These are phyloP conservation scores for Chaetomium olivaceum DNA, from an alignment of 2,329 filamentous ascomycete species.

Conservation along the genomic window DNA sequence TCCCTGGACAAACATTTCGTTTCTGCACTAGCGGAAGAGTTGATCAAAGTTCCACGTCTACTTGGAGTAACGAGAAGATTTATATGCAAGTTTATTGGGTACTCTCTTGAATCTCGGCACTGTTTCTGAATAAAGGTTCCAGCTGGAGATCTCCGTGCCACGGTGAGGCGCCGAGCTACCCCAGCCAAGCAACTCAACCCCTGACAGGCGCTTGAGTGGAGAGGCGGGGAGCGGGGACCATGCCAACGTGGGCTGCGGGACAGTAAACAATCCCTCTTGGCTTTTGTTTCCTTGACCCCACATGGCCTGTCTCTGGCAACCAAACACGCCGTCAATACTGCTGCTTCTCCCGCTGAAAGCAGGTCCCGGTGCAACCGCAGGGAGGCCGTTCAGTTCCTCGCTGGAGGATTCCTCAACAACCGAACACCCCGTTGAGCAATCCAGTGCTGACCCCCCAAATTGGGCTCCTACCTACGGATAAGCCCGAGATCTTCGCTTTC, in stretches of 20 bases:
- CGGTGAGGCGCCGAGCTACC: background rate
- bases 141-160: background rate
- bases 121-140: background rate
- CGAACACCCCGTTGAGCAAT: background rate
- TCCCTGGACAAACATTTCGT: background rate
- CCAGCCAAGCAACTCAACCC: conserved; percentile 3
- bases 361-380: background rate
- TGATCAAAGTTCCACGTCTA: background rate
- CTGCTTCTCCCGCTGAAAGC: conserved; percentile 10
- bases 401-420: background rate
- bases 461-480: background rate
- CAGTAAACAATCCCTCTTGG: conserved; percentile 20
- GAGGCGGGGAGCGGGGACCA: conserved; percentile 11
- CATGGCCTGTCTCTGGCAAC: conserved; percentile 10
- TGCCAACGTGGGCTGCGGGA: conserved; percentile 1
- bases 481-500: background rate
- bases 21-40: background rate
- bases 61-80: too few relatives aligned
- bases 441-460: background rate
- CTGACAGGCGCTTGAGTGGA: conserved; percentile 2
- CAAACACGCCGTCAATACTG: background rate
- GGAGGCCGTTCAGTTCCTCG: background rate
- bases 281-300: conserved; percentile 21
- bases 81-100: too few relatives aligned
- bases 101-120: background rate